These are phyloP conservation scores for Bryum argenteum DNA, from an alignment of 225 moss, liverwort and hornwort species.

Conservation along the genomic window DNA sequence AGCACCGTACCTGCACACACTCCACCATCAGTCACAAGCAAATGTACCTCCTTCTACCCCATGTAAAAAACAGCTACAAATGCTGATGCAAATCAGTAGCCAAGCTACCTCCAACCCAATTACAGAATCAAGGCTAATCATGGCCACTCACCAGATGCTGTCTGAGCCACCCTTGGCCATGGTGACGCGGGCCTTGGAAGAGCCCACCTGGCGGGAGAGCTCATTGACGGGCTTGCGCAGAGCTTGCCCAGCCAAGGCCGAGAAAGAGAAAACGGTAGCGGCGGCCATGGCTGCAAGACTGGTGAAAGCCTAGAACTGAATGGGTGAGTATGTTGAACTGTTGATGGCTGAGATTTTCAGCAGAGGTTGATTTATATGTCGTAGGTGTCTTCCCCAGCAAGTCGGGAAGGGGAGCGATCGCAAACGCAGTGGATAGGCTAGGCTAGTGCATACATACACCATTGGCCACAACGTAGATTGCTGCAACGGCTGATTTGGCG, in stretches of 20 bases:
- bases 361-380: not conserved
- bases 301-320: too few relatives aligned
- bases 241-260: conserved; percentile 29
- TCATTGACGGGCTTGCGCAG: conserved; percentile 26
- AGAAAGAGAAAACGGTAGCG: conserved; percentile 19
- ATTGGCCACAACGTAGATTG: conserved; percentile 11
- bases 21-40: too few relatives aligned
- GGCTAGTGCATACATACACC: not conserved
- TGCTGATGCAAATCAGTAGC: too few relatives aligned
- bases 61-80: too few relatives aligned
- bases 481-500: not conserved
- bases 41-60: not conserved
- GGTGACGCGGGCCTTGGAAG: conserved; percentile 21
- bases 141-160: conserved; percentile 30
- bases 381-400: not conserved
- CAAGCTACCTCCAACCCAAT: too few relatives aligned
- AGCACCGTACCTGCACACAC: conserved; percentile 18
- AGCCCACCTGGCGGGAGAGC: conserved; percentile 20
- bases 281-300: too few relatives aligned
- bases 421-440: not conserved
- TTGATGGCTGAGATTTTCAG: not conserved
- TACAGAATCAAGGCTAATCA: not conserved
- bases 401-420: not conserved
- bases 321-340: not conserved
- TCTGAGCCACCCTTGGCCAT: not conserved